Percentiles rank a stretch among this genome's conserved stretches.
Conservation (phyloP, 2,329 filamentous ascomycete genomes). For the Sporothrix globosa region DNA sequence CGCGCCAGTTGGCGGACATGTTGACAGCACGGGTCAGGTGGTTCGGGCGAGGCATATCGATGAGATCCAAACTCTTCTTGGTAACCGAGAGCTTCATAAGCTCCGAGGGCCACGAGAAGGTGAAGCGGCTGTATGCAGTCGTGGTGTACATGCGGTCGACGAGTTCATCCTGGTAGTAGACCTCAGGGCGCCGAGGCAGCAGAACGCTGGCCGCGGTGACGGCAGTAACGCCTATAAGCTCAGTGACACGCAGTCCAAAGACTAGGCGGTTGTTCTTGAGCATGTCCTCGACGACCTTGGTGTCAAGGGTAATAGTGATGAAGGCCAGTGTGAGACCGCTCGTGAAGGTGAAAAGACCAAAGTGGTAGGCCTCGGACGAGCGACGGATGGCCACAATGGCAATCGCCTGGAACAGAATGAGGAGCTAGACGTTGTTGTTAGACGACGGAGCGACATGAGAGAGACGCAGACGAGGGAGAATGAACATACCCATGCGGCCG, state of each 20-base stretch:
- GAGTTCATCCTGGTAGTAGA: slow-evolving; percentile 60
- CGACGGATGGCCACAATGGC: slow-evolving; percentile 54
- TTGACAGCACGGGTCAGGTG: slow-evolving; percentile 57
- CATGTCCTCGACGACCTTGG: slow-evolving; percentile 44
- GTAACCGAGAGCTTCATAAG: slow-evolving; percentile 59
- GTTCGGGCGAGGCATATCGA: slow-evolving; percentile 65
- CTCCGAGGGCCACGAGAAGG: slow-evolving; percentile 64
- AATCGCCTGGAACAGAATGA: slow-evolving; percentile 57
- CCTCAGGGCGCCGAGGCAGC: slow-evolving; percentile 68
- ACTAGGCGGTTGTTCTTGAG: slow-evolving; percentile 43
- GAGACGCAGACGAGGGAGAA: too few relatives aligned
- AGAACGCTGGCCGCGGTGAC: slow-evolving; percentile 55
- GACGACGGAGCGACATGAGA: not conserved
- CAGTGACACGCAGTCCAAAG: slow-evolving; percentile 53
- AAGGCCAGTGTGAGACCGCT: slow-evolving; percentile 52
- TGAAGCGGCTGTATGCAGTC: slow-evolving; percentile 64
- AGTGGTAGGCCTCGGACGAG: slow-evolving; percentile 56
- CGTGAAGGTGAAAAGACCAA: slow-evolving; percentile 57
- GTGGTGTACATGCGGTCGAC: slow-evolving; percentile 68
- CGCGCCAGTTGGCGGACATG: slow-evolving; percentile 55
- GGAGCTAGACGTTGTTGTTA: slow-evolving; percentile 44
- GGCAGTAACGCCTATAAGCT: slow-evolving; percentile 51
- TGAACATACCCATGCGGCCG: slow-evolving; percentile 64
- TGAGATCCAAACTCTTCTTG: slow-evolving; percentile 63
- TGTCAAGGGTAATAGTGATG: slow-evolving; percentile 52